Conservation (phyloP, 1,284 basidiomycete species). For the Retiboletus flavoniger region DNA sequence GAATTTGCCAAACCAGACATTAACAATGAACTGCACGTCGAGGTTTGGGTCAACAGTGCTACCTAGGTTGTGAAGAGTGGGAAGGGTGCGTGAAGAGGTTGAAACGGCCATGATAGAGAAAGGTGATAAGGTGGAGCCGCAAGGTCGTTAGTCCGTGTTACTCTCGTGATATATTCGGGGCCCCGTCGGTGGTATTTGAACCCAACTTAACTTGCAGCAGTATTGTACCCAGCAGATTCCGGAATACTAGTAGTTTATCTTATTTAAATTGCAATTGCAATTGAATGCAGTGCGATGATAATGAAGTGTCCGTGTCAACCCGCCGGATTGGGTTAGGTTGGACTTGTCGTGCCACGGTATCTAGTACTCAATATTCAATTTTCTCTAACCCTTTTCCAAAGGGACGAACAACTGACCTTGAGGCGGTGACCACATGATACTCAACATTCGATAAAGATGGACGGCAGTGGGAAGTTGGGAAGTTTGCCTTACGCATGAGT, state of each 20-base stretch:
- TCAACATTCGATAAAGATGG: too few relatives aligned
- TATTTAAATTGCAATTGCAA: too few relatives aligned
- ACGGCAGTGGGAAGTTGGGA: too few relatives aligned
- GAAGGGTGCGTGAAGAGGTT: conserved; percentile 10
- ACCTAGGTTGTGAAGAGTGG: conserved; percentile 27
- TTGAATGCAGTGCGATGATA: background rate
- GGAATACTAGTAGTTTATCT: background rate
- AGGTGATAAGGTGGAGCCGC: background rate
- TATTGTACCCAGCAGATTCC: background rate
- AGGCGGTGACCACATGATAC: too few relatives aligned
- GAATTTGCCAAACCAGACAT: conserved; percentile 28
- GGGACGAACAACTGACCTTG: background rate
- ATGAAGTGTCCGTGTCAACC: background rate
- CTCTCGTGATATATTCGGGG: background rate
- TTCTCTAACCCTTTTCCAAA: too few relatives aligned
- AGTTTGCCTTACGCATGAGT: too few relatives aligned
- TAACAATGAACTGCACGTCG: conserved; percentile 16
- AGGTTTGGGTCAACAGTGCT: conserved; percentile 19
- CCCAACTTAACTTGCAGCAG: too few relatives aligned
- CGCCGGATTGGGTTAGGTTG: too few relatives aligned
- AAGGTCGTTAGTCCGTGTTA: background rate
- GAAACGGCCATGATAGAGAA: conserved; percentile 10
- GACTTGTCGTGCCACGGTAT: background rate
- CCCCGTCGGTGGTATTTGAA: background rate
- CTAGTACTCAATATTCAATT: too few relatives aligned